These are phyloP conservation scores for Hyphopichia homilentoma DNA, from an alignment of 805 yeast genomes.

Conservation along the genomic window DNA sequence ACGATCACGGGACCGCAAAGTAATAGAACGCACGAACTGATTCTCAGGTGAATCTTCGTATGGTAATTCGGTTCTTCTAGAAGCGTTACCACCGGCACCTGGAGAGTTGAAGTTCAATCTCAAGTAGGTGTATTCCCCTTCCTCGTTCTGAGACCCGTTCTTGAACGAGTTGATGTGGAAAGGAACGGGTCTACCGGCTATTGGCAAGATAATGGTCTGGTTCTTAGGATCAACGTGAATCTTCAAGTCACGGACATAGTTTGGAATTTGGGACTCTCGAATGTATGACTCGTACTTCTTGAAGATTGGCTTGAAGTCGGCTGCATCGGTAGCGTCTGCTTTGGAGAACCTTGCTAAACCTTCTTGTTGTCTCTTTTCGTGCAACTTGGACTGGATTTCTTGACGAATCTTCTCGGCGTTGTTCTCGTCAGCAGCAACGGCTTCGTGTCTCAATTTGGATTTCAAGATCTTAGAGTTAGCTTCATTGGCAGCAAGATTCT, in stretches of 20 bases:
- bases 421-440: constrained; percentile 54
- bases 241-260: constrained; percentile 73
- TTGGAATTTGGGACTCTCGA: constrained; percentile 89
- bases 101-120: constrained; percentile 93
- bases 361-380: constrained; percentile 79
- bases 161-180: constrained; percentile 93
- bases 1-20: constrained; percentile 85
- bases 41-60: constrained; percentile 87
- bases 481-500: constrained; percentile 23
- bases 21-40: constrained; percentile 80
- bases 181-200: constrained; percentile 95
- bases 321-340: constrained; percentile 64
- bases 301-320: constrained; percentile 68
- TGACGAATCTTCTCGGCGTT: constrained; percentile 75
- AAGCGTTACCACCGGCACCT: constrained; percentile 69
- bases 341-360: constrained; percentile 81
- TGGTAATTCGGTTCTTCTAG: constrained; percentile 77
- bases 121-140: constrained; percentile 89
- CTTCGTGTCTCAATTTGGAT: constrained; percentile 75
- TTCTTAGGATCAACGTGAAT: constrained; percentile 84
- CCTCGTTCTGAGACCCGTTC: constrained; percentile 92
- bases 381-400: constrained; percentile 78
- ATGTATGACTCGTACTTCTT: constrained; percentile 92
- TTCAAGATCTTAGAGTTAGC: constrained; percentile 66
- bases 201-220: constrained; percentile 87